Conservation (phyloP, 73 alveolate species). For the Durusdinium trenchii region DNA sequence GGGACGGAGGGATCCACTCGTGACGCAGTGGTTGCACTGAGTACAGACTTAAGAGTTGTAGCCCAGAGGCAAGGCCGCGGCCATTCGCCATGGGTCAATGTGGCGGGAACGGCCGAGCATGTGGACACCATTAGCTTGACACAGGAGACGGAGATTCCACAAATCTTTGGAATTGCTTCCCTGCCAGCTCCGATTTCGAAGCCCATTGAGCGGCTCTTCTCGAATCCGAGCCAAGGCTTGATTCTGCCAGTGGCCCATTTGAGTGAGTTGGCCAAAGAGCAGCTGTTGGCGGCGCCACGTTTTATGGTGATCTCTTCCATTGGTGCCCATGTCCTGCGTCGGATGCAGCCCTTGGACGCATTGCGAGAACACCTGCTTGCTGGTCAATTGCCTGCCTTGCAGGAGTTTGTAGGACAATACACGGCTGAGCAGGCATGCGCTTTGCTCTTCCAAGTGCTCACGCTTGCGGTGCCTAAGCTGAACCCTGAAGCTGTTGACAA, state of each 20-base stretch:
- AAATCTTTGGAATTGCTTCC: slow-evolving; percentile 36
- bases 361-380: slow-evolving; percentile 32
- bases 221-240: slow-evolving; percentile 45
- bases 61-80: slow-evolving; percentile 92
- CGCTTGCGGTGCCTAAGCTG: slow-evolving; percentile 59
- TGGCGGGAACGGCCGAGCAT: slow-evolving; percentile 70
- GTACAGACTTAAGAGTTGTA: slow-evolving; percentile 70
- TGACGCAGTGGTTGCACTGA: slow-evolving; percentile 54
- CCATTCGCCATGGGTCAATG: slow-evolving; percentile 69
- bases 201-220: slow-evolving; percentile 53
- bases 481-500: neutral
- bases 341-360: slow-evolving; percentile 55
- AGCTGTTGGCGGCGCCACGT: slow-evolving; percentile 65
- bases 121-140: slow-evolving; percentile 72
- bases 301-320: slow-evolving; percentile 51
- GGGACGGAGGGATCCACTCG: slow-evolving; percentile 4
- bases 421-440: slow-evolving; percentile 91
- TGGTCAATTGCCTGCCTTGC: slow-evolving; percentile 35
- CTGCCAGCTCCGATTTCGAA: slow-evolving; percentile 69
- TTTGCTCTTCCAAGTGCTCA: slow-evolving; percentile 46
- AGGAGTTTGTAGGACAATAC: slow-evolving; percentile 76
- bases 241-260: slow-evolving; percentile 74
- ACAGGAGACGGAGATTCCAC: neutral
- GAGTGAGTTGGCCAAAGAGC: slow-evolving; percentile 88
- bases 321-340: slow-evolving; percentile 60